These are phyloP conservation scores for Torulaspora delbrueckii DNA, from an alignment of 805 yeast genomes.

Conservation along the genomic window DNA sequence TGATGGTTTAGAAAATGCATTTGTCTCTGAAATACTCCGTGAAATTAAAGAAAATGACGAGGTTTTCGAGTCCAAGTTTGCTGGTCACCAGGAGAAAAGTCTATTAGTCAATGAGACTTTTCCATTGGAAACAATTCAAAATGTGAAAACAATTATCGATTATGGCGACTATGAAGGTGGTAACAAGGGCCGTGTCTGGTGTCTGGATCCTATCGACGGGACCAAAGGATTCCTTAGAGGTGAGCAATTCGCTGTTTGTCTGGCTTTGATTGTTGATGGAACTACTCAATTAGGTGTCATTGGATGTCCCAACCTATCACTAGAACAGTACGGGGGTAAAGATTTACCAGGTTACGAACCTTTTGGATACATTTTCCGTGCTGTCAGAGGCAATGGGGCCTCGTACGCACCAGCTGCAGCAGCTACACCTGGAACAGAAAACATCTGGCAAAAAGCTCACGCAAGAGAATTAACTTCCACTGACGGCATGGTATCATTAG, in stretches of 20 bases:
- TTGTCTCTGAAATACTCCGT: slow-evolving; percentile 47
- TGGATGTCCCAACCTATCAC: slow-evolving; percentile 85
- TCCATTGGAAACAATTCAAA: slow-evolving; percentile 41
- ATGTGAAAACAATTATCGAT: slow-evolving; percentile 65
- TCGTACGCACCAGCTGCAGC: slow-evolving; percentile 28
- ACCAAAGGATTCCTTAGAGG: slow-evolving; percentile 95
- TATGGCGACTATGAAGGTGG: slow-evolving; percentile 81
- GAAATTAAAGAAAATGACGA: slow-evolving; percentile 53
- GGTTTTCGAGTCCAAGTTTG: slow-evolving; percentile 34
- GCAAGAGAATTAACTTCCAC: slow-evolving; percentile 33
- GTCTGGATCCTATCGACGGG: slow-evolving; percentile 97
- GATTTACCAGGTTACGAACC: slow-evolving; percentile 34
- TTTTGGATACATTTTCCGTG: slow-evolving; percentile 35
- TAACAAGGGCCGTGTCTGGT: slow-evolving; percentile 81
- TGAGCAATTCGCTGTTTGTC: slow-evolving; percentile 94
- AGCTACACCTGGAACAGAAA: slow-evolving; percentile 27
- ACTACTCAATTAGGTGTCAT: slow-evolving; percentile 83
- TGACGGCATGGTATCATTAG: slow-evolving; percentile 38
- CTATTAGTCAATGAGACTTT: slow-evolving; percentile 17
- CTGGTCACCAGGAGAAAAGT: slow-evolving; percentile 20
- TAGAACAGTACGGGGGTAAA: slow-evolving; percentile 35
- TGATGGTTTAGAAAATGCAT: slow-evolving; percentile 51
- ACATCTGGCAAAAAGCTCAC: slow-evolving; percentile 51
- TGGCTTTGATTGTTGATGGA: slow-evolving; percentile 84
- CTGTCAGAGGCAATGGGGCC: slow-evolving; percentile 35